Evolutionary conservation across 2,329 filamentous ascomycete species (phyloP).

Genomic region (Aureobasidium mangrovei): DNA sequence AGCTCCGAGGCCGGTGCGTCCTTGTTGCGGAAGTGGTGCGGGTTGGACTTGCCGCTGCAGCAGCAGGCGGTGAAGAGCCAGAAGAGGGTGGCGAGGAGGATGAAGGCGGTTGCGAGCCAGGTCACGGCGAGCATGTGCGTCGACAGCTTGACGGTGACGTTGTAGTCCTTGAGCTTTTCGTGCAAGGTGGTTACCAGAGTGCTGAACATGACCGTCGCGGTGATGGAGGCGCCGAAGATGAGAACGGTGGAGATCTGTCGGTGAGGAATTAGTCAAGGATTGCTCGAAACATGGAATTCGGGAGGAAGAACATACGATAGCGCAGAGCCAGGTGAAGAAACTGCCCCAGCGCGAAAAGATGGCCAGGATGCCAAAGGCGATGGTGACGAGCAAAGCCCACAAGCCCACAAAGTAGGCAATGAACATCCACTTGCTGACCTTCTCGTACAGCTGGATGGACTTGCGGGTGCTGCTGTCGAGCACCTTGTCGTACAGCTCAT

Average conservation of each 20-base stretch:
- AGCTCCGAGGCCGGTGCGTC: conserved; percentile 20
- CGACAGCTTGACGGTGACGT: conserved; percentile 59
- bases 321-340: conserved; percentile 71
- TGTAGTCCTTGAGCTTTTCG: conserved; percentile 58
- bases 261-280: neutral
- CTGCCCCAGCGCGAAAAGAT: conserved; percentile 75
- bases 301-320: conserved; percentile 47
- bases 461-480: conserved; percentile 59
- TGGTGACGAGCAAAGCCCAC: conserved; percentile 58
- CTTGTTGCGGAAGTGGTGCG: conserved; percentile 35
- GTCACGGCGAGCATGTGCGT: conserved; percentile 59
- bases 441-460: conserved; percentile 64
- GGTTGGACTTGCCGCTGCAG: conserved; percentile 60
- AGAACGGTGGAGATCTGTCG: conserved; percentile 44
- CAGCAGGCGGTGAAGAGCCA: conserved; percentile 91
- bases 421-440: conserved; percentile 72
- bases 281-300: conserved; percentile 16
- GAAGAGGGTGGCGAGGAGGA: conserved; percentile 69
- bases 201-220: conserved; percentile 65
- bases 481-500: conserved; percentile 28
- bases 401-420: conserved; percentile 70
- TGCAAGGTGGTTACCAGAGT: conserved; percentile 63
- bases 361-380: conserved; percentile 71
- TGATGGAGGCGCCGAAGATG: conserved; percentile 56
- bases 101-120: conserved; percentile 75